These are phyloP conservation scores for Jaapia argillacea DNA, from an alignment of 768 basidiomycete genomes.

Conservation along the genomic window DNA sequence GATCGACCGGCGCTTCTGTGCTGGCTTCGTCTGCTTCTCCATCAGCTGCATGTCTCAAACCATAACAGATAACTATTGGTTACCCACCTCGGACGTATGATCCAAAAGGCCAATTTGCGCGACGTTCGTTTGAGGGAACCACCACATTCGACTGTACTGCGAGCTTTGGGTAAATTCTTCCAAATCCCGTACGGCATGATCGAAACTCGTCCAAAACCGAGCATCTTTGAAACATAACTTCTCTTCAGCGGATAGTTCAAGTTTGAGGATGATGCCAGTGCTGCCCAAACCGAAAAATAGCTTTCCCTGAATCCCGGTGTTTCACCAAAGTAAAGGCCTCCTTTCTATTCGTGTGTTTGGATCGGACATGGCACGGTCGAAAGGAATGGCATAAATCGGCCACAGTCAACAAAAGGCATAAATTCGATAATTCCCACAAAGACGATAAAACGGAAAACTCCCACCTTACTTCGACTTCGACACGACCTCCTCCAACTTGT, in stretches of 20 bases:
- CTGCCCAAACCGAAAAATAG: constrained; percentile 86
- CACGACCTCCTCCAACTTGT: too few species aligned
- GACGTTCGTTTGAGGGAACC: constrained; percentile 75
- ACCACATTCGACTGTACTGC: constrained; percentile 88
- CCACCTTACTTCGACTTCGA: too few species aligned
- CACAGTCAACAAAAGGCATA: too few species aligned
- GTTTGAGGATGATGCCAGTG: constrained; percentile 78
- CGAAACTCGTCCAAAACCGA: constrained; percentile 52
- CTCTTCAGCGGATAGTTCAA: constrained; percentile 70
- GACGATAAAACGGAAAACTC: too few species aligned
- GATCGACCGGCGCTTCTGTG: constrained; percentile 60
- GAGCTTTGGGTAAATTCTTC: constrained; percentile 48
- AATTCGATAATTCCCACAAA: too few species aligned
- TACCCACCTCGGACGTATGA: constrained; percentile 65
- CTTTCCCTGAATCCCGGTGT: too few species aligned
- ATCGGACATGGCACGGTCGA: too few species aligned
- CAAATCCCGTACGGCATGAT: constrained; percentile 43
- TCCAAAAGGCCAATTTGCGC: constrained; percentile 67
- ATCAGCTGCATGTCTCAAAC: constrained; percentile 4
- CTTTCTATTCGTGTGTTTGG: too few species aligned
- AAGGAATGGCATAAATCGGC: too few species aligned
- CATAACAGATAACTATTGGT: constrained; percentile 7
- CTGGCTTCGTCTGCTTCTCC: constrained; percentile 39
- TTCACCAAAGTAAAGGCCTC: too few species aligned
- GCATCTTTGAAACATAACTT: constrained; percentile 75